Evolutionary conservation across 352 stramenopile species (phyloP).

Genomic region (Blastocystis sp.): DNA sequence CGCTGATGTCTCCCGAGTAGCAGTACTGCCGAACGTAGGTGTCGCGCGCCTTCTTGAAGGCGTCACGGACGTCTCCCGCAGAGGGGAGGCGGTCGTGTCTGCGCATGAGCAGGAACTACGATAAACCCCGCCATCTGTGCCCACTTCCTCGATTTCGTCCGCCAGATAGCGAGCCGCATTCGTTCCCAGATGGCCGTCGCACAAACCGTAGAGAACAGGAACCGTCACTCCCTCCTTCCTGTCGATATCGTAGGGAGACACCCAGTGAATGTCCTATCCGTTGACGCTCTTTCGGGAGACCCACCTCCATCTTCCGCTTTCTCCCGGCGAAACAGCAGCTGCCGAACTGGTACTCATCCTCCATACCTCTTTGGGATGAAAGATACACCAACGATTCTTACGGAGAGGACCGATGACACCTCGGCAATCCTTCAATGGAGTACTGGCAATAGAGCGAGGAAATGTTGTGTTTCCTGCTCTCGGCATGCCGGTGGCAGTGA

Average conservation of each 20-base stretch:
- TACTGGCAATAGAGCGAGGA: conserved; percentile 47
- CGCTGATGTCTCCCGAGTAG: conserved; percentile 42
- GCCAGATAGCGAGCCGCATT: conserved; percentile 40
- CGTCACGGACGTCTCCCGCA: conserved; percentile 17
- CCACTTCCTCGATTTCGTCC: conserved; percentile 16
- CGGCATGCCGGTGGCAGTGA: conserved; percentile 53
- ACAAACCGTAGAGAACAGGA: conserved; percentile 51
- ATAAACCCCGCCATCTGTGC: neutral
- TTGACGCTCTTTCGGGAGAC: neutral
- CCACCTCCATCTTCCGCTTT: conserved; percentile 59
- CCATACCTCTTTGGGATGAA: neutral
- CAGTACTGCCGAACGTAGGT: conserved; percentile 39
- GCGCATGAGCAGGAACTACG: conserved; percentile 61
- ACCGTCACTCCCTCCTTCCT: neutral
- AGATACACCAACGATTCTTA: neutral
- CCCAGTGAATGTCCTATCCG: conserved; percentile 54
- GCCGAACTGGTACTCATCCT: conserved; percentile 50
- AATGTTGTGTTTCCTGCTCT: conserved; percentile 19
- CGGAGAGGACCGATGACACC: conserved; percentile 30
- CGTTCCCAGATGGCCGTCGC: conserved; percentile 39
- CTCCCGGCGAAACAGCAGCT: conserved; percentile 54
- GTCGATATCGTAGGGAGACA: conserved; percentile 44
- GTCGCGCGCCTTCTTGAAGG: conserved; percentile 21
- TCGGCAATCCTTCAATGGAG: conserved; percentile 16
- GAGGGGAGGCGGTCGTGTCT: conserved; percentile 13